Evolutionary conservation across 345 rosid genomes (phyloP), one percentile per base, ranked within the genome.

Genomic region (Eucalyptus regnans): DNA sequence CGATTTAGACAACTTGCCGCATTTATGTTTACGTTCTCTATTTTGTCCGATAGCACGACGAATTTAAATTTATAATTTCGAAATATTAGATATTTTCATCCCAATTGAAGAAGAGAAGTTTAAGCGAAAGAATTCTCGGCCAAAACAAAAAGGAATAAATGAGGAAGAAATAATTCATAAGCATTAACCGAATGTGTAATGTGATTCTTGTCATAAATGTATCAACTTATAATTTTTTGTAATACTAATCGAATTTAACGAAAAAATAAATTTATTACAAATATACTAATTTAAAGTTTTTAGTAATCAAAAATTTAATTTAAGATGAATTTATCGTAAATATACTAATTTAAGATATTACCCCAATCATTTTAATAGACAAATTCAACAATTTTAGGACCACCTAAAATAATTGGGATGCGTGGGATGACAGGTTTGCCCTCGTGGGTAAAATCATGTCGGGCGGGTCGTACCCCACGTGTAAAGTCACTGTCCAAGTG

Each of bases 211-310:
- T 33, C 37, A 33, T 33, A 33, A 0, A 33, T 33, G 37, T 33
- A 25, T 29, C 0, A 27, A 6, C 5, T 60, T 27, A 29, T 60
- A 6, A 11, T 5, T 60, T 60, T 20, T 22, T 27, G 3, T 27
- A 1, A 2, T 12, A 60, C 5, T 27, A 27, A 27, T 60, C 0
- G 0, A 60, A 60, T 27, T 60, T 27, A 60, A 60, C 0, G 33
- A 1, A 4, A 60, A 2, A 12, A 6, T 29, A 62, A 62, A 12
- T 1, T 27, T 27, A 62, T 62, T 13, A 62, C 0, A 12, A 27
- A 62, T 29, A 12, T 62, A 62, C 0, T 6, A 6, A 6, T 62
- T 62, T 12, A 1, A 62, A 6, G 0, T 27, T 12, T 27, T 62
- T 62, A 10, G 31, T 62, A 0, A 6, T 62, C 14, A 27, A 62